These are phyloP conservation scores for Kwoniella sp. DNA, from an alignment of 768 basidiomycete genomes.

Conservation along the genomic window DNA sequence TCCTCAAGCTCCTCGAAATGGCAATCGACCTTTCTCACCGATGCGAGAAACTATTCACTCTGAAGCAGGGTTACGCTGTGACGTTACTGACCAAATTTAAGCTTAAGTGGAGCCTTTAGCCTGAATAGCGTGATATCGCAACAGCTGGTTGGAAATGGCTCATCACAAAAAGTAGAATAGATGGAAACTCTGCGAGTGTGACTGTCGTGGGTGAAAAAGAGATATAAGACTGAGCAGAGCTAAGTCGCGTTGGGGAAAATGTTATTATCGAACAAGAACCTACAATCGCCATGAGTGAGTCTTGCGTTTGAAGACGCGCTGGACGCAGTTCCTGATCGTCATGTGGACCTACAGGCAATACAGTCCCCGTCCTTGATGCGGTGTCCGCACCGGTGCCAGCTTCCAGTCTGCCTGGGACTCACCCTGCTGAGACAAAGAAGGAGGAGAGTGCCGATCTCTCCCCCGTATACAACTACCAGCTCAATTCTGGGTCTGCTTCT, in stretches of 20 bases:
- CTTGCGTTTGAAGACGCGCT: too few relatives aligned
- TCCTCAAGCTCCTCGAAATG: too few relatives aligned
- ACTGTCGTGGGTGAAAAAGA: neutral
- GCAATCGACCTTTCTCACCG: too few relatives aligned
- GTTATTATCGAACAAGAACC: neutral
- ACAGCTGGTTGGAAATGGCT: neutral
- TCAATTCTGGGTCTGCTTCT: neutral
- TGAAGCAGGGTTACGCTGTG: too few relatives aligned
- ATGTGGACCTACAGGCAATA: neutral
- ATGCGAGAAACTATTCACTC: too few relatives aligned
- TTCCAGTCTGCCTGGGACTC: neutral
- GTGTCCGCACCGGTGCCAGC: conserved; percentile 3
- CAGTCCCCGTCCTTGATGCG: conserved; percentile 1
- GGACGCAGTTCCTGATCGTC: neutral
- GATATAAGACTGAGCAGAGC: neutral
- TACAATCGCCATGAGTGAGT: neutral
- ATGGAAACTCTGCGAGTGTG: neutral
- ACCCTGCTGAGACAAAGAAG: conserved; percentile 6
- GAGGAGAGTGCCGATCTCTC: neutral
- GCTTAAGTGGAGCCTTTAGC: neutral
- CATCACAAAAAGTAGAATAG: neutral
- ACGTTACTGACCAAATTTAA: neutral
- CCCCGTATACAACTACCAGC: neutral
- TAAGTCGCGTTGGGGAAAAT: too few relatives aligned
- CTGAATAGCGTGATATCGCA: conserved; percentile 2